Evolutionary conservation across 1,284 basidiomycete genomes (phyloP).

Genomic region (Malassezia arunalokei): DNA sequence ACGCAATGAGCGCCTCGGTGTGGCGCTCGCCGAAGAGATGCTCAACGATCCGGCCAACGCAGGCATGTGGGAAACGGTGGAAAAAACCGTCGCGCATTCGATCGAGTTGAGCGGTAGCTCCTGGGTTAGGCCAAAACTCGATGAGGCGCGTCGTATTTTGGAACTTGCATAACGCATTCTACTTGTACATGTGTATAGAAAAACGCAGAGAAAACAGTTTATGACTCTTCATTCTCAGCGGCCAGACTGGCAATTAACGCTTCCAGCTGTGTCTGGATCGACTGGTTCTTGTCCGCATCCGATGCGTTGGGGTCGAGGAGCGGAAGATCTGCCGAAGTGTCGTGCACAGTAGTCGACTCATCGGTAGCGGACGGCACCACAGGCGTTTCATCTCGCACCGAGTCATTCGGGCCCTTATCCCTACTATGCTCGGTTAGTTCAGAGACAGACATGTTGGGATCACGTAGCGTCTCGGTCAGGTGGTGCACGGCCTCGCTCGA

Average conservation of each 20-base stretch:
- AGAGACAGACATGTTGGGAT: conserved; percentile 2
- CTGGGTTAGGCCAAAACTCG: conserved; percentile 38
- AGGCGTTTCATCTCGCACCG: neutral
- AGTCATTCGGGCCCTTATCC: neutral
- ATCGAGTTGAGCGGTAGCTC: conserved; percentile 33
- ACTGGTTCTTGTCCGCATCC: conserved; percentile 15
- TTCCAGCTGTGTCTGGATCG: conserved; percentile 28
- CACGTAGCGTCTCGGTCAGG: conserved; percentile 30
- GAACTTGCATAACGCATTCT: conserved; percentile 5
- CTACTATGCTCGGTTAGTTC: neutral
- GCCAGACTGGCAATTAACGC: conserved; percentile 29
- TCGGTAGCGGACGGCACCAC: neutral
- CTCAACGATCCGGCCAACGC: conserved; percentile 9
- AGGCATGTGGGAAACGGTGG: conserved; percentile 13
- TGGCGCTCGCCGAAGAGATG: conserved; percentile 25
- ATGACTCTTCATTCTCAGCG: neutral
- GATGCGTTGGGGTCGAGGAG: neutral
- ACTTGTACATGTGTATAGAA: neutral
- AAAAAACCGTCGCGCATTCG: conserved; percentile 22
- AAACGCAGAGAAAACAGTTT: neutral
- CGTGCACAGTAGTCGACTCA: neutral
- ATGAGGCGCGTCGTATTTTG: conserved; percentile 28
- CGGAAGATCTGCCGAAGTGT: neutral
- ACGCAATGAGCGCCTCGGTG: conserved; percentile 25
- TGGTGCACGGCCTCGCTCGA: conserved; percentile 24